Conservation (phyloP, 306 rosid species). For the Pyrus communis region DNA sequence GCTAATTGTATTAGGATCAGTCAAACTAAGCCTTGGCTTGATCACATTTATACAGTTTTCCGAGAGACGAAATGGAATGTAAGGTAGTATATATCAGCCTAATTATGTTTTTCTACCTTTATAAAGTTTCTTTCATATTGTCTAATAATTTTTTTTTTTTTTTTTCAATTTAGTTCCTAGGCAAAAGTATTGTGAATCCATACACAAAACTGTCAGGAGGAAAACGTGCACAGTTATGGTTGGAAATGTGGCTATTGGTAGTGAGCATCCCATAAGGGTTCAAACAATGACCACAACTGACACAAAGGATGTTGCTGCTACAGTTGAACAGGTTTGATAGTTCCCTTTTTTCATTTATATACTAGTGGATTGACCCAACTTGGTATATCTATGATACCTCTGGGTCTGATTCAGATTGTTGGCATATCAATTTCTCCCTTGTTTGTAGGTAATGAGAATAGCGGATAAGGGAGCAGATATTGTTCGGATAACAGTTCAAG, state of each 20-base stretch:
- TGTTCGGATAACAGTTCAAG: slow-evolving; percentile 94
- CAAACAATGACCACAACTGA: slow-evolving; percentile 99
- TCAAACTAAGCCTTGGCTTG: background rate
- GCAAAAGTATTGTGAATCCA: slow-evolving; percentile 83
- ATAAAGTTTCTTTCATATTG: slow-evolving; percentile 14
- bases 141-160: slow-evolving; percentile 16
- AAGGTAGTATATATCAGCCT: background rate
- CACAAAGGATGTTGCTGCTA: slow-evolving; percentile 85
- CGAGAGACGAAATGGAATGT: background rate
- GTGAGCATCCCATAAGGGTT: slow-evolving; percentile 93
- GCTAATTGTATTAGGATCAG: background rate
- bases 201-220: slow-evolving; percentile 79
- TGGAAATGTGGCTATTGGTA: slow-evolving; percentile 80
- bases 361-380: background rate
- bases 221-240: slow-evolving; percentile 92
- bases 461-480: slow-evolving; percentile 93
- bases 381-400: background rate
- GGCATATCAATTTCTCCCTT: background rate
- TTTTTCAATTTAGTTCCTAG: slow-evolving; percentile 67
- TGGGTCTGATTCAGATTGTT: background rate
- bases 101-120: background rate
- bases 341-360: slow-evolving; percentile 2
- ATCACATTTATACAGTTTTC: background rate
- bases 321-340: slow-evolving; percentile 80
- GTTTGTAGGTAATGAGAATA: slow-evolving; percentile 75